Evolutionary conservation across 1,284 basidiomycete genomes (phyloP), one percentile per base, ranked within the genome.

Genomic region (Peniophora sp.): DNA sequence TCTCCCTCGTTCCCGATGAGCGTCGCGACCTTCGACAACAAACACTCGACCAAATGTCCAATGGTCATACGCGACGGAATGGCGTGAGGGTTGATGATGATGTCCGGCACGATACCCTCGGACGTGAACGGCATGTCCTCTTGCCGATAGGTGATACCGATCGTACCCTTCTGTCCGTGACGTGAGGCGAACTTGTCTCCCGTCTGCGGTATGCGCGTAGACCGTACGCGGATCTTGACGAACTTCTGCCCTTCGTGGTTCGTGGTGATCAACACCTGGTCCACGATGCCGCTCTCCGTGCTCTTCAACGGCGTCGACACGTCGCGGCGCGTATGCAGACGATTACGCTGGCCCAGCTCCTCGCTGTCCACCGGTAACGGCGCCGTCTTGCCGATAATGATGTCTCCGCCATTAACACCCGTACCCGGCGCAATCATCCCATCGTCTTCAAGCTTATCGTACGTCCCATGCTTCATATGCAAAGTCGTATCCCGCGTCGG

Each of bases 41-140:
- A 74, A 83, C 95, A 97, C 70, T 99, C 96, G 65, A 99, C 95
- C 79, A 99, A 85, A 72, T 99, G 97, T 14, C 96, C 96, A 63
- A 99, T 99, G 14, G 96, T 99, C 96, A 99, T 99, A 74, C 97
- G 96, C 54, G 96, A 98, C 3, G 96, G 96, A 71, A 99, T 98
- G 63, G 96, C 97, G 70, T 99, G 96, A 32, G 96, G 96, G 64
- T 99, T 99, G 72, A 99, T 99, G 73, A 99, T 84, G 62, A 99
- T 79, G 66, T 99, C 96, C 2, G 96, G 96, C 5, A 90, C 90
- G 60, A 98, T 92, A 53, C 97, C 97, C 64, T 98, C 93, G 3
- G 85, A 83, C 3, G 94, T 97, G 74, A 99, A 99, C 27, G 96
- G 96, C 96, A 99, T 98, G 67, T 99, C 96, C 69, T 99, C 97